Percentiles rank a stretch among this genome's conserved stretches.
These are phyloP conservation scores for Phytophthora nicotianae DNA, from an alignment of 352 stramenopile species.

Conservation along the genomic window DNA sequence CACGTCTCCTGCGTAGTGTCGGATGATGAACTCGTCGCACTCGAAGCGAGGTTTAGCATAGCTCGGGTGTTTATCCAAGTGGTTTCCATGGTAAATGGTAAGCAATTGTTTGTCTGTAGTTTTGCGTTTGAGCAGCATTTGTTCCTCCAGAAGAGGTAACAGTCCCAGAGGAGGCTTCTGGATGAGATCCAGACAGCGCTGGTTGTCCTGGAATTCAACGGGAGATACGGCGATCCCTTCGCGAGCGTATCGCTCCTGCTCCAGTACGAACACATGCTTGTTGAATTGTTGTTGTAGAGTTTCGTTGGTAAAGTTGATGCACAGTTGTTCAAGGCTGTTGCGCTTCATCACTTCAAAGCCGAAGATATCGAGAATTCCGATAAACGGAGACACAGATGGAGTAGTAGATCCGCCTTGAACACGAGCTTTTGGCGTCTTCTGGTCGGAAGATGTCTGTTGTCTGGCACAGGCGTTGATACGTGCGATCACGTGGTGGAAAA, in stretches of 20 bases:
- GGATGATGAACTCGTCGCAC: constrained; percentile 87
- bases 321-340: constrained; percentile 91
- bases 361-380: constrained; percentile 93
- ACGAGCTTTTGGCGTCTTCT: constrained; percentile 30
- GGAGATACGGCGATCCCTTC: constrained; percentile 79
- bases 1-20: constrained; percentile 84
- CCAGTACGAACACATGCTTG: constrained; percentile 85
- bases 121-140: constrained; percentile 88
- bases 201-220: constrained; percentile 88
- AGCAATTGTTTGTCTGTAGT: constrained; percentile 85
- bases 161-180: constrained; percentile 82
- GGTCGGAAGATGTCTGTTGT: constrained; percentile 45
- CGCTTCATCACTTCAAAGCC: constrained; percentile 90
- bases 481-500: constrained; percentile 80
- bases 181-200: constrained; percentile 79
- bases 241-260: constrained; percentile 78
- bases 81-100: constrained; percentile 80
- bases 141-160: constrained; percentile 85
- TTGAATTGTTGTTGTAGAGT: constrained; percentile 92
- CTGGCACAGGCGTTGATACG: constrained; percentile 79
- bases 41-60: constrained; percentile 83
- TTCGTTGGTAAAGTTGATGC: constrained; percentile 94
- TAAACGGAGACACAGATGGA: constrained; percentile 45
- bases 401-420: constrained; percentile 9
- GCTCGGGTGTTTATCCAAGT: constrained; percentile 72